Evolutionary conservation across 1,139 yeast species (phyloP), one percentile per base, ranked within the genome.

Genomic region (Kazachstania sp.): DNA sequence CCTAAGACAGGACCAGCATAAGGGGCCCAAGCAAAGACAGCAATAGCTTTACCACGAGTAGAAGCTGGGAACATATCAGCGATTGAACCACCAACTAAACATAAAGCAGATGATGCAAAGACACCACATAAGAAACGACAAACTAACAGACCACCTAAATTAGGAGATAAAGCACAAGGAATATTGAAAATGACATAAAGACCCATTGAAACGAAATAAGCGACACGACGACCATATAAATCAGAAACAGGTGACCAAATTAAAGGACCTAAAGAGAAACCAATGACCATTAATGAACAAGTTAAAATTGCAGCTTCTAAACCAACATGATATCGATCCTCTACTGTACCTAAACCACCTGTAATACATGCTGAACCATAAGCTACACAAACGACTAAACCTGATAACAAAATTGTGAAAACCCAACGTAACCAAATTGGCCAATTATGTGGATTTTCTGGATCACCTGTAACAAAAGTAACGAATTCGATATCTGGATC

Each of bases 1-100:
- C 95, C 96, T 45, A 87, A 68, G 35, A 86, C 95, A 0, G 97
- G 96, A 43, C 95, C 96, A 46, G 92, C 82, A 66, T 87, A 87
- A 3, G 97, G 97, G 49, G 95, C 90, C 60, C 87, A 87, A 31
- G 95, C 87, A 64, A 87, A 88, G 58, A 83, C 83, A 0, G 95
- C 95, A 68, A 87, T 87, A 32, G 95, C 95, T 60, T 82, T 77
- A 56, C 95, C 95, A 70, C 96, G 77, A 2, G 88, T 79, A 56
- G 80, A 85, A 41, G 79, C 74, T 48, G 84, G 84, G 72, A 81
- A 79, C 71, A 88, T 77, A 68, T 88, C 97, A 45, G 94, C 94
- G 53, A 88, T 77, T 40, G 95, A 83, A 44, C 95, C 96, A 63
- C 95, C 95, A 46, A 87, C 95, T 47, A 86, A 74, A 44, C 92